These are phyloP conservation scores for Flaveria linearis DNA, from an alignment of 129 eudicot genomes.

Conservation along the genomic window DNA sequence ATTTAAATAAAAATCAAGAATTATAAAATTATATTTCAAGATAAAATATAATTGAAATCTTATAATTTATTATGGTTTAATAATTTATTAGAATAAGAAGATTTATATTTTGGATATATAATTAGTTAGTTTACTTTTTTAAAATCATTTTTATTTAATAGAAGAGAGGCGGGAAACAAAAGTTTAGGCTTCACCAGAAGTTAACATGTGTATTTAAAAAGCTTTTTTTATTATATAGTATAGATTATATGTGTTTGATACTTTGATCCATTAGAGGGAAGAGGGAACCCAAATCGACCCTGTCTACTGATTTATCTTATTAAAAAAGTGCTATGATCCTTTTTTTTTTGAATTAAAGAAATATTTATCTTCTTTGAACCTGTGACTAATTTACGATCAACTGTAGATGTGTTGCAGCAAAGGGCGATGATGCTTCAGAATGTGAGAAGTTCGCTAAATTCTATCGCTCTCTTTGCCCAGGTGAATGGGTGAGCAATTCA, in stretches of 20 bases:
- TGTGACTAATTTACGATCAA: neutral
- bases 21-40: too few species aligned
- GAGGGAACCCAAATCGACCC: neutral
- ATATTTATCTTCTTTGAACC: neutral
- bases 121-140: too few species aligned
- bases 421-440: slow-evolving; percentile 44
- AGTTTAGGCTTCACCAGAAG: too few species aligned
- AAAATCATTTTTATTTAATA: too few species aligned
- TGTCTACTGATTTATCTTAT: neutral
- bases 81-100: too few species aligned
- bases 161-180: too few species aligned
- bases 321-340: neutral
- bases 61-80: too few species aligned
- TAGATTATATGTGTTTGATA: neutral
- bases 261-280: neutral
- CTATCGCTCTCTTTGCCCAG: slow-evolving; percentile 45
- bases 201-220: too few species aligned
- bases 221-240: too few species aligned
- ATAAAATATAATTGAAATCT: too few species aligned
- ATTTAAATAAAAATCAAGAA: too few species aligned
- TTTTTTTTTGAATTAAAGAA: neutral
- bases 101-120: too few species aligned
- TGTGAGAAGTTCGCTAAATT: slow-evolving; percentile 43
- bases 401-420: slow-evolving; percentile 44
- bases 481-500: slow-evolving; percentile 42